Percentiles rank a stretch among this genome's conserved stretches.
phyloP scores from a whole-genome alignment of 352 stramenopile genomes.

The Globisporangium echinulatum region DNA sequence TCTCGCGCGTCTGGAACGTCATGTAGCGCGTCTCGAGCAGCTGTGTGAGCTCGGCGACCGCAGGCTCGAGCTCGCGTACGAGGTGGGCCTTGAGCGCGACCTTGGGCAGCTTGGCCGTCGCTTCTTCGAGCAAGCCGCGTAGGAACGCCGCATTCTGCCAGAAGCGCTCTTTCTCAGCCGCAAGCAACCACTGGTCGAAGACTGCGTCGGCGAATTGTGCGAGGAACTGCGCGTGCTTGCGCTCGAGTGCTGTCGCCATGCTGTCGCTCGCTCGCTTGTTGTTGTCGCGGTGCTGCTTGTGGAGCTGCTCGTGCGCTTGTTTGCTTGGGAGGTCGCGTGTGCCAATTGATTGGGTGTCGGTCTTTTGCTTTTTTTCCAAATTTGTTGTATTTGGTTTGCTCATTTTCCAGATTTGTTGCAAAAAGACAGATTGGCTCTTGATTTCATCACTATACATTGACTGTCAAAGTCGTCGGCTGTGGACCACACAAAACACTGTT shows the following conservation, averaged over 20 bases:
- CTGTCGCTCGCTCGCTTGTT: too few relatives aligned
- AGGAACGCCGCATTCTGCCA: constrained; percentile 39
- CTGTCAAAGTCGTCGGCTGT: too few relatives aligned
- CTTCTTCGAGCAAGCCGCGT: constrained; percentile 41
- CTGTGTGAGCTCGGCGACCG: constrained; percentile 19
- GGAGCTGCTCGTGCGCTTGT: too few relatives aligned
- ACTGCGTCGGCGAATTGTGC: constrained; percentile 44
- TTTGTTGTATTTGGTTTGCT: too few relatives aligned
- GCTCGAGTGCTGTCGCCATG: constrained; percentile 19
- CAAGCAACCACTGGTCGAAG: constrained; percentile 49
- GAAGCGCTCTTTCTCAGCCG: constrained; percentile 29
- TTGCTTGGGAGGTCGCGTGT: too few relatives aligned
- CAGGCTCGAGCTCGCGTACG: constrained; percentile 24
- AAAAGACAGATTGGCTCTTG: too few relatives aligned
- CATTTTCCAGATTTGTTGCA: too few relatives aligned
- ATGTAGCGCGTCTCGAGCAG: constrained; percentile 30
- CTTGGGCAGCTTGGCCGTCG: constrained; percentile 49
- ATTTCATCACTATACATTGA: too few relatives aligned
- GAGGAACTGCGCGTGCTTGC: constrained; percentile 49
- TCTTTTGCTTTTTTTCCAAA: too few relatives aligned
- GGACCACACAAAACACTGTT: too few relatives aligned
- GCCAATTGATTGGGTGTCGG: too few relatives aligned
- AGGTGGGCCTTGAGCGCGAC: constrained; percentile 40
- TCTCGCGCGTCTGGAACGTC: constrained; percentile 16
- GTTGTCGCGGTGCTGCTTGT: too few relatives aligned